Evolutionary conservation across 108 stramenopile genomes (phyloP), one percentile per base, ranked within the genome.

Genomic region (Pseudonitzschia multistriata): DNA sequence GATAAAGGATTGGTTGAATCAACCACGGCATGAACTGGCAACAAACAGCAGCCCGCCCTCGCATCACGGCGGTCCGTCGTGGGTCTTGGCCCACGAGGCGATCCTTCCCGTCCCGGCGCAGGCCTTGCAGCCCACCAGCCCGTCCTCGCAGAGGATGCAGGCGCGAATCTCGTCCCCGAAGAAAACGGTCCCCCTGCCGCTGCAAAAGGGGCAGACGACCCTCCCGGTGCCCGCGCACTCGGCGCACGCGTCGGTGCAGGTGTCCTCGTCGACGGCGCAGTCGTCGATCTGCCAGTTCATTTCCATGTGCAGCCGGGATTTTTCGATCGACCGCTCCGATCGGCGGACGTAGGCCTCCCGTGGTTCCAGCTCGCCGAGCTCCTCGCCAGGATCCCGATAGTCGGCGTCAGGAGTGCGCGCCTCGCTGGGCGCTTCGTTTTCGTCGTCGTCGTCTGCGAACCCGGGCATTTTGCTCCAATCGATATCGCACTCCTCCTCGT

Each of bases 401-500:
- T 45, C 17, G 13, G 42, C 11, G 8, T 13, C 42, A 17, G n/a
- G n/a, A n/a, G n/a, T n/a, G n/a, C n/a, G n/a, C n/a, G n/a, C n/a
- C n/a, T n/a, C n/a, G n/a, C n/a, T n/a, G n/a, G n/a, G 8, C 2
- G 3, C 11, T 45, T 52, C 50, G 22, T 52, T 28, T n/a, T 42
- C 25, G 34, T 49, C 74, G 11, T 74, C 66, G 30, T 72, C 71
- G 31, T 59, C 57, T 2, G 37, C 48, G 49, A 67, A 67, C 14
- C 64, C 74, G 3, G 76, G 76, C 76, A 77, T 77, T 27, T 29
- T 19, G 17, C 64, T 63, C 76, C 76, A 77, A 37, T 78, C 71
- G 37, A 72, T 72, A 54, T 78, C 77, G 53, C 77, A 78, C 62
- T 66, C 77, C 7, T 72, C 77, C 33, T 78, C 71, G 5, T 78